Evolutionary conservation across 805 yeast species (phyloP), one percentile per base, ranked within the genome.

Genomic region (Komagataella ulmi): DNA sequence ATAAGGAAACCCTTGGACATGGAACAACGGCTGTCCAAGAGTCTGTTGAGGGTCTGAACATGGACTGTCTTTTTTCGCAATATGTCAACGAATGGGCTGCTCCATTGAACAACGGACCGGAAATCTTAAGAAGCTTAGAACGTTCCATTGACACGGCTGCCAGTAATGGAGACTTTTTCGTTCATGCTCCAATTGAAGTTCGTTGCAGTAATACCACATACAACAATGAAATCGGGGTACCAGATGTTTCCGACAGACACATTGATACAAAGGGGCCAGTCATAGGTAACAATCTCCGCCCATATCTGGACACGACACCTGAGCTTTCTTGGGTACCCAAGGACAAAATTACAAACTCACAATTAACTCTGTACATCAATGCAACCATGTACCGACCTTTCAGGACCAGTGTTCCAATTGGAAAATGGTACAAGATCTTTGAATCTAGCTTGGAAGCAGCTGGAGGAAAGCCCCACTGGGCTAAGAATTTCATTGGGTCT

Each of bases 321-420:
- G 66, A 69, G 52, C 69, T 83, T 53, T 74, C 76, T 36, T 80
- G 81, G 63, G 77, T 73, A 17, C 79, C 80, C 40, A 71, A 67
- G 54, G 75, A 79, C 3, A 65, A 72, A 30, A 71, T 80, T 46
- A 74, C 84, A 44, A 86, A 87, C 62, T 79, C 82, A 49, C 95
- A 88, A 65, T 73, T 91, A 58, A 86, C 97, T 0, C 64, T 91
- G 54, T 89, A 85, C 68, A 76, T 91, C 60, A 93, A 91, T 63
- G 97, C 97, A 6, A 91, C 98, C 1, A 86, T 91, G 81, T 91
- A 90, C 66, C 77, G 97, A 66, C 99, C 99, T n/a, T 91, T 91
- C 67, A 75, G 77, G 43, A 76, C 78, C 52, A 76, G 81, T 59
- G 83, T 89, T 8, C 83, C 85, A 47, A 80, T 88, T 43, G 80